Percentiles rank a stretch among this genome's conserved stretches.
phyloP scores from a whole-genome alignment of 352 stramenopile species.

The Peronospora destructor region DNA sequence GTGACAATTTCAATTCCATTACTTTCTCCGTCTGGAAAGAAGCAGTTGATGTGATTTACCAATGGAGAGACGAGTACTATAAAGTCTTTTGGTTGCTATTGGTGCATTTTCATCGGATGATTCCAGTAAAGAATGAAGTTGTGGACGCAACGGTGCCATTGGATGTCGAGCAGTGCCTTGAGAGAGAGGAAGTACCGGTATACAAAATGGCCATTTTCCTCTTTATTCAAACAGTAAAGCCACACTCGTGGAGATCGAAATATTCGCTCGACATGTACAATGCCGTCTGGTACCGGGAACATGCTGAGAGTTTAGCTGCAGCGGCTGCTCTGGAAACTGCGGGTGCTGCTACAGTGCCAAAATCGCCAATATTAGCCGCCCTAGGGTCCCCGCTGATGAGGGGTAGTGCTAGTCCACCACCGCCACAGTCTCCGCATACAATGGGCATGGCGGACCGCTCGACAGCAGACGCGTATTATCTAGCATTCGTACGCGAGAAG shows the following conservation, averaged over 20 bases:
- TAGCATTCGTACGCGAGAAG: constrained; percentile 75
- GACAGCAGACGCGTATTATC: constrained; percentile 71
- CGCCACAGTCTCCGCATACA: constrained; percentile 63
- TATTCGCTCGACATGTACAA: constrained; percentile 75
- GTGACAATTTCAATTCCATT: constrained; percentile 48
- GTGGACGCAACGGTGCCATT: constrained; percentile 22
- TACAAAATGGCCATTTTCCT: constrained; percentile 76
- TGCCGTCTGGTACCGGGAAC: constrained; percentile 71
- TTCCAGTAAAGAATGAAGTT: constrained; percentile 33
- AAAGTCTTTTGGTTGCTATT: constrained; percentile 77
- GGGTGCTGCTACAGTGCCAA: constrained; percentile 15
- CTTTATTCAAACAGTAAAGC: constrained; percentile 76
- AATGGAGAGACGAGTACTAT: constrained; percentile 79
- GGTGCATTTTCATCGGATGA: constrained; percentile 69
- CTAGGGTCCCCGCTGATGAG: constrained; percentile 46
- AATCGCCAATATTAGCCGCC: constrained; percentile 25
- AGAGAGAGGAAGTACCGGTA: constrained; percentile 48
- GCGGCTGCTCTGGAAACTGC: constrained; percentile 32
- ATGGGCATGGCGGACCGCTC: constrained; percentile 74
- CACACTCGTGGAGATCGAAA: constrained; percentile 64
- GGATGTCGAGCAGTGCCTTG: constrained; percentile 50
- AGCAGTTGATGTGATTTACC: constrained; percentile 50
- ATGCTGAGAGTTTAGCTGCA: constrained; percentile 39
- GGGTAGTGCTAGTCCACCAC: constrained; percentile 50
- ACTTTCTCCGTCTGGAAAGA: constrained; percentile 62